Evolutionary conservation across 1,139 yeast species (phyloP), one percentile per base, ranked within the genome.

Genomic region (Saccharomyces hybrid): DNA sequence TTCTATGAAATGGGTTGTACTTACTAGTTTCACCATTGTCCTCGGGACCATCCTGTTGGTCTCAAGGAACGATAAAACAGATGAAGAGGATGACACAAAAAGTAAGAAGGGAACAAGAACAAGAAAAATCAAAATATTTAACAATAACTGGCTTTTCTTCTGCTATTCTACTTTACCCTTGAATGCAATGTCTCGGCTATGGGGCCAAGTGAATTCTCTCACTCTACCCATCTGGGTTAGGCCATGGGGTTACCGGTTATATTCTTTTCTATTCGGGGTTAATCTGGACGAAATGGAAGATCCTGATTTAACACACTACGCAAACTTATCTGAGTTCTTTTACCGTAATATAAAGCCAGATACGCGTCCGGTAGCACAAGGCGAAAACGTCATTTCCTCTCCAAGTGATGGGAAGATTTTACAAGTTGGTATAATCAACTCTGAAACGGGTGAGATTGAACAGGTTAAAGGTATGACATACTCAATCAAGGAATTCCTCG

Each of bases 401-500:
- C 99, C 99, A 2, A 84, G 97, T 51, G 99, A 95, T 71, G 99
- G 99, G 29, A 86, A 81, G 61, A 86, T 95, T 7, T 75, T 95
- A 58, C 91, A 89, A 64, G 79, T 88, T 61, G 99, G 99, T 47
- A 75, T 82, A 28, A 89, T 91, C 53, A 73, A 76, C 56, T 62
- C 71, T 1, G 86, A 84, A 56, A 78, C 84, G 61, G 95, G 96
- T 47, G 88, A 86, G 63, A 90, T 95, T 57, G 98, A 93, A 71
- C 98, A 93, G 70, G 98, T 95, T 51, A 95, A 95, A 73, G 99
- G 99, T 7, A 82, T 93, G 80, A 88, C 96, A 0, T 95, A 95
- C 70, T 86, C 96, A 1, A 79, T 93, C 14, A 95, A 88, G 63
- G 95, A 96, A 6, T 80, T 95, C 53, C 77, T 95, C 52, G 99